phyloP scores from a whole-genome alignment of 2,329 filamentous ascomycete species.

The Ophiostoma montium region DNA sequence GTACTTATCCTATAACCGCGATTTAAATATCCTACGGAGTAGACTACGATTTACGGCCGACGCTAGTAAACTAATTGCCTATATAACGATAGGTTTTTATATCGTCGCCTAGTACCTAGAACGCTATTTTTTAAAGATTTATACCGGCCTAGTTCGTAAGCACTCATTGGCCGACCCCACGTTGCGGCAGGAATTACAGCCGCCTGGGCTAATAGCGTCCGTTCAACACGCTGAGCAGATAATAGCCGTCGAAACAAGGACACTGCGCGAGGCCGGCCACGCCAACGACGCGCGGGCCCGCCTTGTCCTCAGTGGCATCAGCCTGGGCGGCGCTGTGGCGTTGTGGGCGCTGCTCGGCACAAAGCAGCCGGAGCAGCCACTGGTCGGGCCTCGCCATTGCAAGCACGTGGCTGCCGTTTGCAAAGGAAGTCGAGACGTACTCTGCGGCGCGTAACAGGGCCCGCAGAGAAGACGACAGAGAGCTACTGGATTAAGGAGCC shows the following conservation, averaged over 20 bases:
- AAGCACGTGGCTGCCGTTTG: constrained; percentile 9
- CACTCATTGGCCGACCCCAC: constrained; percentile 26
- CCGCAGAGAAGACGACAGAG: background rate
- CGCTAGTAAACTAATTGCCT: constrained; percentile 27
- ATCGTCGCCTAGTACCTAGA: constrained; percentile 21
- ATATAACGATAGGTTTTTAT: constrained; percentile 36
- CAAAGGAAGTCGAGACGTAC: background rate
- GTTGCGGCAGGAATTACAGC: constrained; percentile 28
- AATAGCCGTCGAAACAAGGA: constrained; percentile 21
- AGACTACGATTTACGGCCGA: constrained; percentile 12
- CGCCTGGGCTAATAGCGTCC: constrained; percentile 24
- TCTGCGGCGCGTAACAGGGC: background rate
- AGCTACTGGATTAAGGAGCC: constrained; percentile 10
- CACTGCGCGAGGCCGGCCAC: constrained; percentile 4
- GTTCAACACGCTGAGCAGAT: constrained; percentile 21
- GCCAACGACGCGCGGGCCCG: background rate
- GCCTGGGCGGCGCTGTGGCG: constrained; percentile 29
- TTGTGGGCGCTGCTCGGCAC: constrained; percentile 20
- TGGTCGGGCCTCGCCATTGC: constrained; percentile 5
- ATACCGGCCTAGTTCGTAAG: constrained; percentile 33
- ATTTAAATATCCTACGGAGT: too few relatives aligned
- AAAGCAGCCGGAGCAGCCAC: constrained; percentile 1
- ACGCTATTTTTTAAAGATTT: constrained; percentile 14
- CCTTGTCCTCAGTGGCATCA: constrained; percentile 31
- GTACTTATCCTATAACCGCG: constrained; percentile 19